These are phyloP conservation scores for Leishmania guyanensis DNA, from an alignment of 208 protist genomes.

Conservation along the genomic window DNA sequence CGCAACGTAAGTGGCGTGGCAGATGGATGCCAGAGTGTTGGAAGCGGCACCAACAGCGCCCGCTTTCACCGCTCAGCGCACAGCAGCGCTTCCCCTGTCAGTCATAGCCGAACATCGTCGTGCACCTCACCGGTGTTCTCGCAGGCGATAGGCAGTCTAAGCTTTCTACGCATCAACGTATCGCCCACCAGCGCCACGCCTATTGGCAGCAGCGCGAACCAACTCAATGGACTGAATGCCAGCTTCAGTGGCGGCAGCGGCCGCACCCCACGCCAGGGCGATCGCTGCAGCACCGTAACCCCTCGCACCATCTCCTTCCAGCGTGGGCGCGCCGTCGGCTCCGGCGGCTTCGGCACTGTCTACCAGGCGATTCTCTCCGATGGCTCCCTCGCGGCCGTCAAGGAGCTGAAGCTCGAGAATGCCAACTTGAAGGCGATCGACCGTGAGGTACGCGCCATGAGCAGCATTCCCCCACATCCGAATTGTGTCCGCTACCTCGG, in stretches of 20 bases:
- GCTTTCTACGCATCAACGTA: not conserved
- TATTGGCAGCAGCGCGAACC: constrained; percentile 1
- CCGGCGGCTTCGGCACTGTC: constrained; percentile 76
- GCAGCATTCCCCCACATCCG: constrained; percentile 66
- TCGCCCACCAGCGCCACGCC: not conserved
- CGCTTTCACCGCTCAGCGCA: constrained; percentile 15
- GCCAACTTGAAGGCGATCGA: constrained; percentile 69
- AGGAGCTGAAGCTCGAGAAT: constrained; percentile 67
- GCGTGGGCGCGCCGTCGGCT: constrained; percentile 57
- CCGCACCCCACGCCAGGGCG: constrained; percentile 31
- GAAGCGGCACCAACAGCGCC: constrained; percentile 10
- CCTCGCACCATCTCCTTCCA: constrained; percentile 58
- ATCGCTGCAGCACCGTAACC: constrained; percentile 22
- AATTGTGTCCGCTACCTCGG: constrained; percentile 85
- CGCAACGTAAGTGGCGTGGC: constrained; percentile 12
- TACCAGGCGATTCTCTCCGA: constrained; percentile 72
- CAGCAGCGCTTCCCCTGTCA: constrained; percentile 17
- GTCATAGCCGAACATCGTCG: constrained; percentile 16
- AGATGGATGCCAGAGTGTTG: constrained; percentile 1
- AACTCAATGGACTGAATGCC: constrained; percentile 10
- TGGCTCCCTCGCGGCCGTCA: constrained; percentile 72
- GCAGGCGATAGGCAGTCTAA: constrained; percentile 23
- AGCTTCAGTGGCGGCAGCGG: constrained; percentile 4
- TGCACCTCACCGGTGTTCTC: constrained; percentile 20
- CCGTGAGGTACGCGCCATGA: constrained; percentile 67